Conservation (phyloP, 2,329 filamentous ascomycete genomes). For the Dactylellina haptotyla region DNA sequence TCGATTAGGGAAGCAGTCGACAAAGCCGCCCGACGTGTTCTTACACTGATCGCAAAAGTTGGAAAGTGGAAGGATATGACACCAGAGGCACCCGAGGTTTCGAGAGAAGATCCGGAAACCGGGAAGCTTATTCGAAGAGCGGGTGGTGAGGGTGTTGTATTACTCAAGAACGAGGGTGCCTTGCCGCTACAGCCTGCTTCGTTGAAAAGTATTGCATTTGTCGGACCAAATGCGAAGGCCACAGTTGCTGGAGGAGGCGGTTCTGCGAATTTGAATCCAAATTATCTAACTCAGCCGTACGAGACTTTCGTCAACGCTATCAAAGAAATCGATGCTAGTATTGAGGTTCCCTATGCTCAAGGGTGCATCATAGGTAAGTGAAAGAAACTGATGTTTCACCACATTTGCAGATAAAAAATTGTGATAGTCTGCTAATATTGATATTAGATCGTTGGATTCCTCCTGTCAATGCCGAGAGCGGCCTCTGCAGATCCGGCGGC, state of each 20-base stretch:
- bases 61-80: constrained; percentile 53
- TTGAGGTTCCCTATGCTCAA: constrained; percentile 39
- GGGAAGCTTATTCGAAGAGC: constrained; percentile 55
- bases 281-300: constrained; percentile 48
- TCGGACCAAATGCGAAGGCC: constrained; percentile 71
- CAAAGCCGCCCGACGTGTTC: constrained; percentile 29
- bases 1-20: constrained; percentile 29
- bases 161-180: constrained; percentile 57
- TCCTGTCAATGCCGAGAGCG: constrained; percentile 25
- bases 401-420: not conserved
- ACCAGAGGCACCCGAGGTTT: constrained; percentile 38
- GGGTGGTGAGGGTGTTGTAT: constrained; percentile 56
- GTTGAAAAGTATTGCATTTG: constrained; percentile 66
- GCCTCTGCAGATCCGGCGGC: constrained; percentile 22
- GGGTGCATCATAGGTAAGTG: constrained; percentile 43
- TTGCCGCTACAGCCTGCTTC: constrained; percentile 55
- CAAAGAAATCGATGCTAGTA: constrained; percentile 22
- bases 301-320: constrained; percentile 43
- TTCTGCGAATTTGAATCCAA: constrained; percentile 43
- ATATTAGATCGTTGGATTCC: constrained; percentile 45
- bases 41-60: constrained; percentile 42
- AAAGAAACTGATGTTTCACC: not conserved
- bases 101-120: constrained; percentile 44
- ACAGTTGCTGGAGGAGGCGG: constrained; percentile 49
- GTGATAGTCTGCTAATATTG: not conserved